Percentiles rank a stretch among this genome's conserved stretches.
phyloP scores from a whole-genome alignment of 2,329 filamentous ascomycete species.

The Epichloe typhina region DNA sequence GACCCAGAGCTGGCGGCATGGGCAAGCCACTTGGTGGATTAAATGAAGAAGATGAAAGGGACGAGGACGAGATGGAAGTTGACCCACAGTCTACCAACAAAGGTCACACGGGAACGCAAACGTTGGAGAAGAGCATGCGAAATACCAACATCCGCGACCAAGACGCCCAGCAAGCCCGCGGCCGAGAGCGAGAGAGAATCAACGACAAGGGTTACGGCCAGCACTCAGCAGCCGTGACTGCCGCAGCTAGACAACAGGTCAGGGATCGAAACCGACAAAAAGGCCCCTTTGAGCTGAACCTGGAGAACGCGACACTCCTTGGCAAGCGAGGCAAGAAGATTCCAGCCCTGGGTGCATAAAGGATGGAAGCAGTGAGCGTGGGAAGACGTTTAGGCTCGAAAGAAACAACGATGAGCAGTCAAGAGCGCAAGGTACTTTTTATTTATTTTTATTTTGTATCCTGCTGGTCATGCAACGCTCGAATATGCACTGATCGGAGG shows the following conservation, averaged over 20 bases:
- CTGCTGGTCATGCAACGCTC: neutral
- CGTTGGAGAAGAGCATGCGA: slow-evolving; percentile 77
- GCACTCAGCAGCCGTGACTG: slow-evolving; percentile 72
- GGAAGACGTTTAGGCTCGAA: too few relatives aligned
- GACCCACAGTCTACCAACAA: slow-evolving; percentile 41
- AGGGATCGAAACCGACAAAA: slow-evolving; percentile 52
- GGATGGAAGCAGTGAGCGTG: neutral
- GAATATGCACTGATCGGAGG: neutral
- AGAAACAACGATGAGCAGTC: too few relatives aligned
- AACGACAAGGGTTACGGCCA: slow-evolving; percentile 67
- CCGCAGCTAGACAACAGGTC: slow-evolving; percentile 72
- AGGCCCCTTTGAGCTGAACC: slow-evolving; percentile 79
- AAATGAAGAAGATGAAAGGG: slow-evolving; percentile 50
- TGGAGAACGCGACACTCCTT: slow-evolving; percentile 81
- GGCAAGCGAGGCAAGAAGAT: slow-evolving; percentile 53
- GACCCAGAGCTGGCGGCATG: slow-evolving; percentile 55
- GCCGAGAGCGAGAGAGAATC: slow-evolving; percentile 20
- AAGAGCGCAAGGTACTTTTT: too few relatives aligned
- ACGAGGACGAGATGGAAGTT: slow-evolving; percentile 47
- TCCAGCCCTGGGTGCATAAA: slow-evolving; percentile 28
- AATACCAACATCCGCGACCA: slow-evolving; percentile 59
- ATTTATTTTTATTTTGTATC: neutral
- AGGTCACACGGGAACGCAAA: slow-evolving; percentile 42
- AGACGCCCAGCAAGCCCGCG: slow-evolving; percentile 17
- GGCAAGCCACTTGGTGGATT: slow-evolving; percentile 46